Evolutionary conservation across 495 filamentous ascomycete species (phyloP), one percentile per base, ranked within the genome.

Genomic region (Trichoderma gamsii): DNA sequence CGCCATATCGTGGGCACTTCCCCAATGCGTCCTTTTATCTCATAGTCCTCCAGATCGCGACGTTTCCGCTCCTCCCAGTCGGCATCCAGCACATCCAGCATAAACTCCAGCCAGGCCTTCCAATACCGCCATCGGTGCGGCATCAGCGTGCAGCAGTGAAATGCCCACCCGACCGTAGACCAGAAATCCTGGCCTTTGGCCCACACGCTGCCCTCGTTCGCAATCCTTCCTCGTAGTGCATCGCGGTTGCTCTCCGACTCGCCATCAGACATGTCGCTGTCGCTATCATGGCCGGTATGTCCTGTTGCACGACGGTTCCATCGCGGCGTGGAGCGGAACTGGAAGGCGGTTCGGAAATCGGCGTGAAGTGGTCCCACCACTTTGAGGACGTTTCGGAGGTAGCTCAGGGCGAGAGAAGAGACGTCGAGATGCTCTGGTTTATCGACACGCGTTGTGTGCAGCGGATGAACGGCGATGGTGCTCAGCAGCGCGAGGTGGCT

Each of bases 111-210:
- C 91, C 92, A 96, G 8, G 86, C 75, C 68, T 83, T 87, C 95
- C 95, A 99, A 72, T 86, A 82, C 67, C 84, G 85, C 95, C 95
- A 99, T 27, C 92, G 80, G 49, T 83, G 83, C 4, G 79, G 79
- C 67, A 93, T 82, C 52, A 82, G 76, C 3, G 92, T 83, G 18
- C 92, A 92, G 78, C 95, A 99, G 71, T 92, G 93, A 76, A 97
- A 96, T 0, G 90, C 88, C 95, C 95, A 98, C 4, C 95, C 95
- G 0, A 94, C 87, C 0, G 90, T 84, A 51, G 89, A 85, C 92
- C 96, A 99, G 70, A 98, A 94, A 73, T 96, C 91, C 32, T 89
- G 86, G 0, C 88, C 91, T 23, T 85, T 82, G 18, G 79, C 76
- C 86, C 90, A 96, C 7, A 97, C 64, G 3, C 90, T 86, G 12